These are phyloP conservation scores for Elaeis guineensis DNA, from an alignment of 176 grass and related monocot species.

Conservation along the genomic window DNA sequence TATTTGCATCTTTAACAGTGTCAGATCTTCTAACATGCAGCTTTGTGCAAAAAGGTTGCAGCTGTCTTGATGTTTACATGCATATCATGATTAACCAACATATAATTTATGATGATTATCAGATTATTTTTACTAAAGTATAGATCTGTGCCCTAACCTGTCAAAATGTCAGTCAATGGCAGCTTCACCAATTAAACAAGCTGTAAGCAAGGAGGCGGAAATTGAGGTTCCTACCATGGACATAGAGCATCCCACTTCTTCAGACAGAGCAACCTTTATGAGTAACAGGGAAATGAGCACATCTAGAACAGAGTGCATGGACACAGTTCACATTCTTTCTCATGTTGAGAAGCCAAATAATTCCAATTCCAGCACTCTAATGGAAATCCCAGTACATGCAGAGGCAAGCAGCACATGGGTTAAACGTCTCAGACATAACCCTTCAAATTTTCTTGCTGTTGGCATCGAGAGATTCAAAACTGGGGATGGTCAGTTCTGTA, in stretches of 20 bases:
- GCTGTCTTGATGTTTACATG: no score
- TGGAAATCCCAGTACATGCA: background rate
- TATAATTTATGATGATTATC: no score
- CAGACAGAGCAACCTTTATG: slow-evolving; percentile 1
- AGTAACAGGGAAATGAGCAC: slow-evolving; percentile 16
- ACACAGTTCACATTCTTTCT: slow-evolving; percentile 13
- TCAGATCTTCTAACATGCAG: no score
- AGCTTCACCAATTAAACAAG: slow-evolving; percentile 8
- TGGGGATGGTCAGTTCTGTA: slow-evolving; percentile 7
- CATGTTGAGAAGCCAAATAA: slow-evolving; percentile 27
- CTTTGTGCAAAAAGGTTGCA: no score
- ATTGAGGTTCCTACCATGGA: slow-evolving; percentile 1
- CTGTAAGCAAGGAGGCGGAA: slow-evolving; percentile 7
- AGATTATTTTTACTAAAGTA: background rate
- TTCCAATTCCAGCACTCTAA: slow-evolving; percentile 1
- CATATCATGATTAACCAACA: no score
- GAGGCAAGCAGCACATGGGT: slow-evolving; percentile 41
- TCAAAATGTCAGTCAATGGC: slow-evolving; percentile 6
- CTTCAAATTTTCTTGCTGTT: slow-evolving; percentile 12
- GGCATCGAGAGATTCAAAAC: slow-evolving; percentile 23
- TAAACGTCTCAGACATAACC: slow-evolving; percentile 36
- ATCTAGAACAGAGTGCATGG: slow-evolving; percentile 17
- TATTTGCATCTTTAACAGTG: no score
- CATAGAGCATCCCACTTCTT: slow-evolving; percentile 12
- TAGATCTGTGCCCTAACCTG: background rate